These are phyloP conservation scores for Auxenochlorella protothecoides DNA, from an alignment of 139 green algal genomes.

Conservation along the genomic window DNA sequence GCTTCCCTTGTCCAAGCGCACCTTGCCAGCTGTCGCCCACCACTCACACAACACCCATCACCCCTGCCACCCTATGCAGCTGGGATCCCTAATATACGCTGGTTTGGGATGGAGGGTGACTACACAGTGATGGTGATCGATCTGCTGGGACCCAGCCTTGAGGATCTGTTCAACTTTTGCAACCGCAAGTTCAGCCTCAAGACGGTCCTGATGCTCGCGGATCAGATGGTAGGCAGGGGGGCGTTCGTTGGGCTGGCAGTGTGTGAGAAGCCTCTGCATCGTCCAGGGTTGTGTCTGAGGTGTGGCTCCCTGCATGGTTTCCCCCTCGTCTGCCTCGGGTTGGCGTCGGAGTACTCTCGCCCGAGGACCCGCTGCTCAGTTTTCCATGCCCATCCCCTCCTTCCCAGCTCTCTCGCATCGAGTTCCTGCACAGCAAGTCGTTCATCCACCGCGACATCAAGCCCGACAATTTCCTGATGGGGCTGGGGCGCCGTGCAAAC, in stretches of 20 bases:
- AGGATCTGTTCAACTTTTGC: constrained; percentile 99
- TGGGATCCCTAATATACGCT: constrained; percentile 96
- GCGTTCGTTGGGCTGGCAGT: background rate
- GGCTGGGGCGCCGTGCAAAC: constrained; percentile 93
- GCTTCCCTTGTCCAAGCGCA: no score
- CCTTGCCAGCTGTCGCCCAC: no score
- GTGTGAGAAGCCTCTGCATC: no score
- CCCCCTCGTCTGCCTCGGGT: no score
- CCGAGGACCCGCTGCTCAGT: no score
- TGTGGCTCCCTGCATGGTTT: no score
- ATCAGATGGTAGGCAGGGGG: constrained; percentile 76
- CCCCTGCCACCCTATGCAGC: constrained; percentile 41
- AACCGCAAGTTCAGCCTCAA: constrained; percentile 96
- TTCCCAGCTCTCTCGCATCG: constrained; percentile 82
- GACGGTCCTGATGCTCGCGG: constrained; percentile 97
- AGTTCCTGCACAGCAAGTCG: constrained; percentile 94
- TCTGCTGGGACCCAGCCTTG: constrained; percentile 87
- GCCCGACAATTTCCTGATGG: constrained; percentile 99
- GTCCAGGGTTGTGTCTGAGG: no score
- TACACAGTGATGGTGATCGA: constrained; percentile 99
- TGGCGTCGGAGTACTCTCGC: no score
- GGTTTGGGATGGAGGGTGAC: constrained; percentile 98
- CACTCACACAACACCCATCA: no score
- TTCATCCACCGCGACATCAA: constrained; percentile 99
- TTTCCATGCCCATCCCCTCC: no score